A percentile compares a stretch with the other conserved stretches of the same genome.
These are phyloP conservation scores for Copromyces sp. DNA, from an alignment of 495 filamentous ascomycete species.

Conservation along the genomic window DNA sequence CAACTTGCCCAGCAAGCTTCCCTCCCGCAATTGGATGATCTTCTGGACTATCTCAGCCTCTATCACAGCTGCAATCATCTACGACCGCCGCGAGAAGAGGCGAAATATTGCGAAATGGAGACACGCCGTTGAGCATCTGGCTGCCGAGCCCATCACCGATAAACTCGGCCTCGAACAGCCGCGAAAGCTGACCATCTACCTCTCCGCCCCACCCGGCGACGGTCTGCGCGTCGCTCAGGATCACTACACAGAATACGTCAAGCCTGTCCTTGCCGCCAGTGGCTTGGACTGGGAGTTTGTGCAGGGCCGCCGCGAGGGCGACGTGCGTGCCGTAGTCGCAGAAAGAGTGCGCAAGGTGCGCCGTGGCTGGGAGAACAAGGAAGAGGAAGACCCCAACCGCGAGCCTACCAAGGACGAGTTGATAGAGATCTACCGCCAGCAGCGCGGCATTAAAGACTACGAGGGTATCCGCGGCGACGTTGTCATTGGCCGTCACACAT, in stretches of 20 bases:
- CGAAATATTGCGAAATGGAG: slow-evolving; percentile 77
- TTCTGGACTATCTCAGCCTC: slow-evolving; percentile 73
- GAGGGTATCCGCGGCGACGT: slow-evolving; percentile 71
- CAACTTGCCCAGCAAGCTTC: slow-evolving; percentile 69
- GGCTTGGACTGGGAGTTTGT: slow-evolving; percentile 92
- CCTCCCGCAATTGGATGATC: slow-evolving; percentile 96
- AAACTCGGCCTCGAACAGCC: slow-evolving; percentile 53
- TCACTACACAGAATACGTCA: slow-evolving; percentile 91
- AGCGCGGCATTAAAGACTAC: slow-evolving; percentile 55
- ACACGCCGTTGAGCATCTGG: slow-evolving; percentile 75
- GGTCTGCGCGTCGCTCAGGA: slow-evolving; percentile 72
- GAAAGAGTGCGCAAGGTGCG: slow-evolving; percentile 67
- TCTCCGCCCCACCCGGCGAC: slow-evolving; percentile 79
- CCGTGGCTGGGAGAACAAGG: slow-evolving; percentile 45
- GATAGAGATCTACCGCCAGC: slow-evolving; percentile 45
- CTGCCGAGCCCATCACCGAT: slow-evolving; percentile 57
- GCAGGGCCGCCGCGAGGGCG: slow-evolving; percentile 80
- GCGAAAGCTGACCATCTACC: slow-evolving; percentile 76
- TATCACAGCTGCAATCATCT: slow-evolving; percentile 66
- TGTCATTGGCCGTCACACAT: slow-evolving; percentile 82
- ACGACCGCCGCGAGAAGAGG: slow-evolving; percentile 84
- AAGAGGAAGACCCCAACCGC: slow-evolving; percentile 31
- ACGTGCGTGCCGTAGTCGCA: slow-evolving; percentile 71
- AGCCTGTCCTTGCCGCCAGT: slow-evolving; percentile 81
- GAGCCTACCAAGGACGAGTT: slow-evolving; percentile 44